Percentiles rank a stretch among this genome's conserved stretches.
Conservation (phyloP, 2,329 filamentous ascomycete genomes). For the Chaetomiaceae sp. region DNA sequence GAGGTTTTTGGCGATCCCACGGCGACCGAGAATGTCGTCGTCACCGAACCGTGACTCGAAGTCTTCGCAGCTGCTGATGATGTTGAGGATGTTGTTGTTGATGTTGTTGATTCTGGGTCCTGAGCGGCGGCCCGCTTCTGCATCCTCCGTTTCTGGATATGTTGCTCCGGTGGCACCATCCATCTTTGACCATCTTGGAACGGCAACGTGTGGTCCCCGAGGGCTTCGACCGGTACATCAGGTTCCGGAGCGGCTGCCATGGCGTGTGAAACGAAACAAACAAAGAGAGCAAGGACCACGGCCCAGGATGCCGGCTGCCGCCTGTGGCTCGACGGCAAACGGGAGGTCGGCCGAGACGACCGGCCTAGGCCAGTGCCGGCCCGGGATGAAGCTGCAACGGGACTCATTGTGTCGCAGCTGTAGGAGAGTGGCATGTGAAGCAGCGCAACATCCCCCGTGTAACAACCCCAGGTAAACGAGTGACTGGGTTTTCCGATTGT, state of each 20-base stretch:
- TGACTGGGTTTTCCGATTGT: conserved; percentile 21
- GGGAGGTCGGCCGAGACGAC: conserved; percentile 9
- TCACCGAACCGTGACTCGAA: conserved; percentile 16
- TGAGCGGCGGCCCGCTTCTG: conserved; percentile 18
- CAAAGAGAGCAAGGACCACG: conserved; percentile 19
- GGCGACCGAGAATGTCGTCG: conserved; percentile 32
- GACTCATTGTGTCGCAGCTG: conserved; percentile 29
- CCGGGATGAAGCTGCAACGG: conserved; percentile 5
- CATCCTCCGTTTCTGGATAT: conserved; percentile 26
- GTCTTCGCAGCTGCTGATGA: background rate
- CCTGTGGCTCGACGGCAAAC: conserved; percentile 2
- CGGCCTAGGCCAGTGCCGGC: background rate
- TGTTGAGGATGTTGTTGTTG: no score
- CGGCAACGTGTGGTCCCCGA: conserved; percentile 36
- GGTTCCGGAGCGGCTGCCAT: conserved; percentile 24
- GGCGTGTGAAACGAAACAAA: conserved; percentile 26
- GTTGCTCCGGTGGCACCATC: conserved; percentile 35
- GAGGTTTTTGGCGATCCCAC: conserved; percentile 23
- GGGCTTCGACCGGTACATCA: conserved; percentile 29
- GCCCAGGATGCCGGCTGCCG: conserved; percentile 29
- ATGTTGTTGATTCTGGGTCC: background rate
- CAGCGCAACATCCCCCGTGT: conserved; percentile 26
- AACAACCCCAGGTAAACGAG: conserved; percentile 20
- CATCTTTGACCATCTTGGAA: conserved; percentile 33
- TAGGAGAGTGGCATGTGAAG: conserved; percentile 19